Evolutionary conservation across 352 stramenopile genomes (phyloP).

Genomic region (Chrysophaeum taylorii): DNA sequence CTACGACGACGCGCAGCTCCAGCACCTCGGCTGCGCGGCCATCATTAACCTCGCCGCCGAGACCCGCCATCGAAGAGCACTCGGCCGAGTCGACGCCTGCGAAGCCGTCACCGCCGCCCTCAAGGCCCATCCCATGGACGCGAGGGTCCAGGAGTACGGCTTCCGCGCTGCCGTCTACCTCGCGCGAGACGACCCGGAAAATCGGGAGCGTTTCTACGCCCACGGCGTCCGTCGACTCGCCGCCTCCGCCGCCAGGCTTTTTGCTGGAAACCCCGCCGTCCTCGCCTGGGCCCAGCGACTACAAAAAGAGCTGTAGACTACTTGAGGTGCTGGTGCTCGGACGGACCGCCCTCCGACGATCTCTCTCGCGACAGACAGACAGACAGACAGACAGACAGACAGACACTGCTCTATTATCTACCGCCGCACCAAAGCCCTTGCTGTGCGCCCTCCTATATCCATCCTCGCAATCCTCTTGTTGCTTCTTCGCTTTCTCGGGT

Average conservation of each 20-base stretch:
- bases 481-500: no score
- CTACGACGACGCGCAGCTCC: no score
- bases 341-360: no score
- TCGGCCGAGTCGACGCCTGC: not conserved
- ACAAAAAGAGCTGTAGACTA: not conserved
- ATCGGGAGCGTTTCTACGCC: not conserved
- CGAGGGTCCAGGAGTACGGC: not conserved
- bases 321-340: no score
- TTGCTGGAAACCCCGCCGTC: not conserved
- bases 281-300: not conserved
- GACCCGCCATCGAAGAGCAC: no score
- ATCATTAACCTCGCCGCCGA: not conserved
- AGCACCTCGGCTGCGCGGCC: not conserved
- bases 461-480: no score
- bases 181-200: not conserved
- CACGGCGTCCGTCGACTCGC: not conserved
- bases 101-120: not conserved
- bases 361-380: no score
- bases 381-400: no score
- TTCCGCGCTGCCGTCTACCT: not conserved
- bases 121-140: not conserved
- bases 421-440: no score
- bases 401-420: no score
- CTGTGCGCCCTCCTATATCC: no score
- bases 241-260: not conserved